Conservation (phyloP, 23 red algal species). For the Pyropia yezoensis region DNA sequence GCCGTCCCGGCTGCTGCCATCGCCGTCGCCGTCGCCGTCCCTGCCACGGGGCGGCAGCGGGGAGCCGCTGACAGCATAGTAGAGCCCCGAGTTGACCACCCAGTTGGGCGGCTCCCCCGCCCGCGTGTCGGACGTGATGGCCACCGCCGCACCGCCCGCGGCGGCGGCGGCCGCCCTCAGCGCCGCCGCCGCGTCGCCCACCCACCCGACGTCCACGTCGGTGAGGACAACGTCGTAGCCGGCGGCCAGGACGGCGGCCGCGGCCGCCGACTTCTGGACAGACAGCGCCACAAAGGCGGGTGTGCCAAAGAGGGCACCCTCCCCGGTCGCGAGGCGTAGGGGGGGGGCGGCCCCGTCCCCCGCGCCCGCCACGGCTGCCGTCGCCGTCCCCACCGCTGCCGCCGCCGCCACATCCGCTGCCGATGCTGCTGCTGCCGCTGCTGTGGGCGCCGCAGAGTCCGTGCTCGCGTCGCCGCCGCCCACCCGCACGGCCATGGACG, state of each 20-base stretch:
- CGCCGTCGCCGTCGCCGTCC: too few relatives aligned
- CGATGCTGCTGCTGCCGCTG: too few relatives aligned
- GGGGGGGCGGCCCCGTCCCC: too few relatives aligned
- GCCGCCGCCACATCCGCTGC: too few relatives aligned
- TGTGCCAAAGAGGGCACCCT: slow-evolving; percentile 33
- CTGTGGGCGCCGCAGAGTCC: too few relatives aligned
- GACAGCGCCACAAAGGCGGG: slow-evolving; percentile 41
- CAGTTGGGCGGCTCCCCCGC: slow-evolving; percentile 22
- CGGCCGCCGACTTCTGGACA: slow-evolving; percentile 50
- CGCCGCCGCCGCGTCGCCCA: slow-evolving; percentile 23
- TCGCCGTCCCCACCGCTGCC: too few relatives aligned
- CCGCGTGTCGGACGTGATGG: slow-evolving; percentile 40
- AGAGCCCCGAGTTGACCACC: slow-evolving; percentile 82
- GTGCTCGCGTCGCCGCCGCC: too few relatives aligned
- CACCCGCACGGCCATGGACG: too few relatives aligned
- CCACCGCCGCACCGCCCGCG: slow-evolving; percentile 10
- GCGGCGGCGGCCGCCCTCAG: slow-evolving; percentile 1
- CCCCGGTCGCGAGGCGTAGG: background rate
- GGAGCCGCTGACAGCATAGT: slow-evolving; percentile 11
- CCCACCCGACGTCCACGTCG: slow-evolving; percentile 75
- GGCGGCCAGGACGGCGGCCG: slow-evolving; percentile 42
- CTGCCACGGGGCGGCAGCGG: too few relatives aligned
- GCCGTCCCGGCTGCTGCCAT: too few relatives aligned
- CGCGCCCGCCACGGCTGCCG: too few relatives aligned
- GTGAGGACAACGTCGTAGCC: slow-evolving; percentile 76